Base-by-base conservation (phyloP, 495 filamentous ascomycete genomes). In the Aspergillus campestris region DNA sequence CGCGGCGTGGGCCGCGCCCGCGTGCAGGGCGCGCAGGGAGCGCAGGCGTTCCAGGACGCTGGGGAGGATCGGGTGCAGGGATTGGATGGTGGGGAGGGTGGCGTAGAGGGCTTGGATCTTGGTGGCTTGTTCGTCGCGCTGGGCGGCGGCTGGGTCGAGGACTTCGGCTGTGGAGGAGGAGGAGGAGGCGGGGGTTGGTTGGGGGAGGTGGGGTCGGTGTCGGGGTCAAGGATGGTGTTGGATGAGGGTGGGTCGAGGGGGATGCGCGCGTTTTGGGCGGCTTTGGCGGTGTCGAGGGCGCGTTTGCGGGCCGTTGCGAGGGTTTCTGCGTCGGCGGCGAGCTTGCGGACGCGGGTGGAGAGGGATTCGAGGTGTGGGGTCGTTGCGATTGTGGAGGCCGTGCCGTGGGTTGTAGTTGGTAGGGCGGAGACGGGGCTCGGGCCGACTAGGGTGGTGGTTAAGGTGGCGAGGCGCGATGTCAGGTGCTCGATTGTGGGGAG, bases 101-200 rank as follows among this genome's bases (percentile, higher is more conserved):
- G 83, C 83, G 62, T 95, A 97, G 3, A 99, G 77, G 3, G 90
- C 89, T 54, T 94, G 91, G 59, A 97, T 84, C 61, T 94, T 95
- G 34, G 87, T 76, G 12, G 77, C 75, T 51, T 87, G 79, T 55
- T 94, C 87, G 31, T 79, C 73, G 44, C 72, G 64, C 42, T 68
- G 60, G 7, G 55, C 53, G 8, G 54, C 53, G 5, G 60, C 46
- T 6, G 47, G 50, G 33, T 58, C 57, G 31, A 57, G 18, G 18
- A 24, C 18, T 24, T 24, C 55, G 9, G 66, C 66, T 3, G 55
- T 56, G 8, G 52, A 47, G 10, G 63, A 57, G 80, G 89, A 30
- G 86, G 68, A 38, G 82, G 67, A 41, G 81, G 87, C 8, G 75
- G 71, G 38, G 27, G 49, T 4, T 24, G 18, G 18, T 24, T 44